Conservation (phyloP, 352 stramenopile species). For the Globisporangium polare region DNA sequence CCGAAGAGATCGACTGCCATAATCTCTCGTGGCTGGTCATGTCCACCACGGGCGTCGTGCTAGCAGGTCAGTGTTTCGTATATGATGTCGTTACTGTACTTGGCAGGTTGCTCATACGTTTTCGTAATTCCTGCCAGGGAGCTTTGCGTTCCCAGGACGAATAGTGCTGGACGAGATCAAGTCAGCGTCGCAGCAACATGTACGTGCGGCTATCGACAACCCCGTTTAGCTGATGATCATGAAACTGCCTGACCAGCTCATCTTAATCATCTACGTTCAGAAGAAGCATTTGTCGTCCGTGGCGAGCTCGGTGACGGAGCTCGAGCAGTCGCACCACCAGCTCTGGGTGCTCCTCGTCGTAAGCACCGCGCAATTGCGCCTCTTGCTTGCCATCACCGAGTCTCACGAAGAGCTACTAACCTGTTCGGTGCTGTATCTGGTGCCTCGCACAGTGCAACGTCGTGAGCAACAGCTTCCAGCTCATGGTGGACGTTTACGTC, state of each 20-base stretch:
- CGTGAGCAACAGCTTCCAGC: constrained; percentile 52
- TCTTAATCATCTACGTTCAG: constrained; percentile 5
- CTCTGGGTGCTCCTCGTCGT: constrained; percentile 67
- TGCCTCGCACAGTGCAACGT: constrained; percentile 47
- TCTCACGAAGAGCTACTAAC: not conserved
- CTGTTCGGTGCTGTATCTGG: not conserved
- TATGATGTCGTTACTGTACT: not conserved
- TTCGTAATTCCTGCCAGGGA: constrained; percentile 22
- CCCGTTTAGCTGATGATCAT: not conserved
- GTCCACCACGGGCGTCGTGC: constrained; percentile 51
- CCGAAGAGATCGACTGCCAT: constrained; percentile 63
- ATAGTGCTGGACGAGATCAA: constrained; percentile 67
- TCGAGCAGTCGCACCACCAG: constrained; percentile 67
- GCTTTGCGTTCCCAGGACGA: constrained; percentile 53
- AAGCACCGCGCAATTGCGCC: constrained; percentile 11
- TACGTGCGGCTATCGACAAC: constrained; percentile 12
- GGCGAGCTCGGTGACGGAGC: constrained; percentile 31
- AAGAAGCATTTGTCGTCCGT: constrained; percentile 33
- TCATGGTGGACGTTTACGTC: constrained; percentile 60
- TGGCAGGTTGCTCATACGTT: not conserved
- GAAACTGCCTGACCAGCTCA: not conserved
- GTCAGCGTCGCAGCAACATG: constrained; percentile 42
- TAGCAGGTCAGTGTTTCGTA: constrained; percentile 37
- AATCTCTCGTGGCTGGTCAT: constrained; percentile 67
- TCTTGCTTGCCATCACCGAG: not conserved